phyloP scores from a whole-genome alignment of 106 monocot species.

The Phalaenopsis aphrodite region DNA sequence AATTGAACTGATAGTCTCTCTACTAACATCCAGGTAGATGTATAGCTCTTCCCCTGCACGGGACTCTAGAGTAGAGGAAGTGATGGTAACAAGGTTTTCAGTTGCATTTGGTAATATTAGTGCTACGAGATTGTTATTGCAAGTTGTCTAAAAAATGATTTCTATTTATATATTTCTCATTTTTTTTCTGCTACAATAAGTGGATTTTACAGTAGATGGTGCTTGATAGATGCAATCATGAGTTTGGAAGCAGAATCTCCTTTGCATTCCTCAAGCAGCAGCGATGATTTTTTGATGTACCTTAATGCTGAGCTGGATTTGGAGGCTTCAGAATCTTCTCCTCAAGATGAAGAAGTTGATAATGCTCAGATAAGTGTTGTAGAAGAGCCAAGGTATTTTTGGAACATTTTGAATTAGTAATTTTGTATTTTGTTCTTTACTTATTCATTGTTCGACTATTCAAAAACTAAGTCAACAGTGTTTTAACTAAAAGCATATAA shows the following conservation, averaged over 20 bases:
- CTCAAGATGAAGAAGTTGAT: slow-evolving; percentile 9
- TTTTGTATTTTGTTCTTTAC: neutral
- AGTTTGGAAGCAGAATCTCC: slow-evolving; percentile 52
- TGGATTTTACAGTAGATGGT: neutral
- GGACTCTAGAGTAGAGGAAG: too few relatives aligned
- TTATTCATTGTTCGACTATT: neutral
- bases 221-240: slow-evolving; percentile 21
- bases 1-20: too few relatives aligned
- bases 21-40: too few relatives aligned
- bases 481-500: neutral
- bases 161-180: too few relatives aligned
- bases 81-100: too few relatives aligned
- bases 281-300: slow-evolving; percentile 60
- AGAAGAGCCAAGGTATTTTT: slow-evolving; percentile 16
- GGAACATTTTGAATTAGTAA: neutral
- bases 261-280: slow-evolving; percentile 57
- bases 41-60: too few relatives aligned
- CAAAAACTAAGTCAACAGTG: neutral
- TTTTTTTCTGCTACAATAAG: neutral
- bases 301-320: slow-evolving; percentile 53
- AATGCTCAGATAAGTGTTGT: slow-evolving; percentile 16
- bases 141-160: too few relatives aligned
- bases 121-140: too few relatives aligned
- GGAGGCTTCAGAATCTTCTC: slow-evolving; percentile 19
- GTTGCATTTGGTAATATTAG: too few relatives aligned